These are phyloP conservation scores for Chlorella sp. DNA, from an alignment of 139 green algal species.

Conservation along the genomic window DNA sequence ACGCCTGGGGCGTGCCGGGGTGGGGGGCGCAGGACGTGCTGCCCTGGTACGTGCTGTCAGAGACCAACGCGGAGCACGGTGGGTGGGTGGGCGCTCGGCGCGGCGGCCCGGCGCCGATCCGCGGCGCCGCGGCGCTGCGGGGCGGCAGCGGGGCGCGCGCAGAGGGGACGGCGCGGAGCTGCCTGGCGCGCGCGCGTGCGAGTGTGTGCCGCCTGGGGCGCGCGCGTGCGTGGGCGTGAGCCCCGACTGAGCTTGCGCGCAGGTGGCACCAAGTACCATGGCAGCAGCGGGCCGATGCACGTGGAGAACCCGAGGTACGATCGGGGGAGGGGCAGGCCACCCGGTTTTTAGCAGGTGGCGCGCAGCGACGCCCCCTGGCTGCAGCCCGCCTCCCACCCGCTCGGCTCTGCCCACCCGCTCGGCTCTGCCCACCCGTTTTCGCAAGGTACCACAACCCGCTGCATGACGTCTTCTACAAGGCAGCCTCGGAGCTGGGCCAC, in stretches of 20 bases:
- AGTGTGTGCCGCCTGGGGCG: no score
- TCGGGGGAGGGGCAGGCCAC: no score
- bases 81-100: not conserved
- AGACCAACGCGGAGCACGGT: conserved; percentile 64
- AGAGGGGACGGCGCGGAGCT: no score
- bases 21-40: conserved; percentile 81
- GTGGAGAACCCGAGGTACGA: conserved; percentile 78
- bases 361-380: conserved; percentile 37
- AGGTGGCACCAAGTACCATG: conserved; percentile 47
- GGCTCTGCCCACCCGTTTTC: no score
- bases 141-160: no score
- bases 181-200: not conserved
- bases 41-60: conserved; percentile 73
- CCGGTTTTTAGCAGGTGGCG: no score
- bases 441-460: conserved; percentile 61
- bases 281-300: conserved; percentile 64
- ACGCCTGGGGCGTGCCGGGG: conserved; percentile 78
- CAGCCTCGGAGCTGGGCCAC: conserved; percentile 64
- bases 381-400: not conserved
- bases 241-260: no score
- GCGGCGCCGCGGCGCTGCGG: no score
- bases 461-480: conserved; percentile 76
- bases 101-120: not conserved
- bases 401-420: not conserved
- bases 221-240: no score